Conservation (phyloP, 192 early-diverging fungal species). For the Coemansia sp. region DNA sequence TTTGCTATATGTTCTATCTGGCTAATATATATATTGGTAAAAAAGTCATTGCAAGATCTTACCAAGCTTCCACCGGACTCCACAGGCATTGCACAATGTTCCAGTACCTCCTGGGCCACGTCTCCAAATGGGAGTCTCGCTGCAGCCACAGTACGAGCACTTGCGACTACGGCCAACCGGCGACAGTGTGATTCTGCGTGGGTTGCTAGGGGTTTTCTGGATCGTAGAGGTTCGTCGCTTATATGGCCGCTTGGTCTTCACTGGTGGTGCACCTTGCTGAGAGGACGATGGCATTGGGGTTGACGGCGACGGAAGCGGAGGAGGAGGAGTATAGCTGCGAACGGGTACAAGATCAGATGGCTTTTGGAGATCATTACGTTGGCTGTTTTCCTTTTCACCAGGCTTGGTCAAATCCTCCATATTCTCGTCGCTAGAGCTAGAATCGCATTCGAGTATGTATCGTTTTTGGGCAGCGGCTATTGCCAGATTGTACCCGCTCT, state of each 20-base stretch:
- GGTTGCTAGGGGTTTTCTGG: neutral
- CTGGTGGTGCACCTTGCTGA: neutral
- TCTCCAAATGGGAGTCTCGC: slow-evolving; percentile 76
- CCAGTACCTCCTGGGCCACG: slow-evolving; percentile 69
- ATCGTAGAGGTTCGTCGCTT: neutral
- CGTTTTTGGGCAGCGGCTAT: slow-evolving; percentile 16
- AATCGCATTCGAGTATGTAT: neutral
- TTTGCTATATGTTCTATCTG: slow-evolving; percentile 29
- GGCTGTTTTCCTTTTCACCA: neutral
- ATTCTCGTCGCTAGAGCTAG: neutral
- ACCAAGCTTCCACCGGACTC: slow-evolving; percentile 81
- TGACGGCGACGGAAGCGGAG: neutral
- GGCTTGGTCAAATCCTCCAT: neutral
- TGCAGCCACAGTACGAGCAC: slow-evolving; percentile 66
- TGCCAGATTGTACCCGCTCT: slow-evolving; percentile 30
- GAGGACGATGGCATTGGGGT: neutral
- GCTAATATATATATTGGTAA: slow-evolving; percentile 6
- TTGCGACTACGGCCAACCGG: slow-evolving; percentile 35
- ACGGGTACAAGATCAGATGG: neutral
- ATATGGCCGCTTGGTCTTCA: slow-evolving; percentile 10
- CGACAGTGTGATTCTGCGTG: neutral
- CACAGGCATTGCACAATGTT: slow-evolving; percentile 79
- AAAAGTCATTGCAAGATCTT: slow-evolving; percentile 57
- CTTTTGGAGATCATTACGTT: neutral
- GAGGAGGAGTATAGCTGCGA: neutral